Evolutionary conservation across 306 rosid genomes (phyloP), one percentile per base, ranked within the genome.

Genomic region (Adenanthera pavonina): DNA sequence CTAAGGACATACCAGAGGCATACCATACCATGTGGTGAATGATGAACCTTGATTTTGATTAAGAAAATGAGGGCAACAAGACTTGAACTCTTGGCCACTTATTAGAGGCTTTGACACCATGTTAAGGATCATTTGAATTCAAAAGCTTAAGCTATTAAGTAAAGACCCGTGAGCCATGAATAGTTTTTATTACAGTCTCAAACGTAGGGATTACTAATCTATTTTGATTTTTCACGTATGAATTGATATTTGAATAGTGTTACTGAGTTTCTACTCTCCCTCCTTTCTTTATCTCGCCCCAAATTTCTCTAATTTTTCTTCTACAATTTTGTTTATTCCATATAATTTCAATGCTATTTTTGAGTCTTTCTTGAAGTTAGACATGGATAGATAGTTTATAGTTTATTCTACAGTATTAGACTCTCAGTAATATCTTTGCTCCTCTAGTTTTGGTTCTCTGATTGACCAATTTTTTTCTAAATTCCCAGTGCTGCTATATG

Each of bases 381-480:
- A 33, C 65, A 78, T 68, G 35, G 15, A 43, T 12, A 67, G 62
- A 73, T 51, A 3, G 13, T 12, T 78, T 38, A 35, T 75, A 54
- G 30, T 72, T 40, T 85, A 74, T 73, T 78, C 1, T 74, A 56
- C 66, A 72, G 43, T 8, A 46, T 19, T 7, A 46, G 15, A 44
- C 36, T 60, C 14, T 68, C 68, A 47, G 76, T 61, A 35, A 49
- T 78, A 69, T 54, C 59, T 36, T 79, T 82, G 34, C 48, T 48
- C 59, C 77, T 65, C 47, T 48, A 8, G 47, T 54, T 73, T 38
- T 54, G 59, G 80, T 15, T 82, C 7, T 79, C 78, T 80, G 66
- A 76, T 65, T 67, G 72, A n/a, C 4, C 16, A 41, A 9, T 77
- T 59, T 77, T 25, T 78, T 52, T 68, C 34, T 41, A 61, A 30